Base-by-base conservation (phyloP, 306 rosid genomes). In the Carpinus fangiana region DNA sequence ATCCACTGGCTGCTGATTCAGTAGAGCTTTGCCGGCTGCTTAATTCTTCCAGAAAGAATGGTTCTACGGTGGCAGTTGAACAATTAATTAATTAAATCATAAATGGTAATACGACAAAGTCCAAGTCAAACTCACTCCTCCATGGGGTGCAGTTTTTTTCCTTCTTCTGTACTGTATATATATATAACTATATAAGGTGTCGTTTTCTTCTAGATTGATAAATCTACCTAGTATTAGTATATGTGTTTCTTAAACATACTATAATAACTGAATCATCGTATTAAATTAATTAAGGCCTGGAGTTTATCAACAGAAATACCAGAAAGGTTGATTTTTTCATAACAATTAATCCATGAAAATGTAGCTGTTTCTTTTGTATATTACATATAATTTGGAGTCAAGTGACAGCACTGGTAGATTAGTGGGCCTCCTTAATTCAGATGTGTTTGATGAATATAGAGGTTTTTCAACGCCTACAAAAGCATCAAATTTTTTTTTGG, bases 1-100 rank as follows among this genome's bases (percentile, higher is more conserved):
- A 23, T 23, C 26, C 3, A 31, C 3, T 31, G 0, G 45, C 7
- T 6, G 8, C 16, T 3, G 45, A 45, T 76, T 5, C 38, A 18
- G 73, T 76, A 51, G 64, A 67, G 36, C 43, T 14, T 72, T 18
- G 70, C 75, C 76, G 51, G 82, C 77, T 20, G 64, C 11, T 47
- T 74, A 31, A 31, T 31, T 31, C 0, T 41, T 65, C 43, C 48
- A 8, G 16, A 71, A 34, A 48, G 21, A 73, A 6, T 1, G 1
- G 23, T 56, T 57, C 28, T 11, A 11, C 11, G 11, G 65, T 12
- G 38, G 50, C 73, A 20, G 54, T 69, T 69, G 52, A 69, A 20
- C 4, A 20, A n/a, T n/a, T 69, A 11, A 38, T 18, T 13, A 43
- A 68, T 16, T 9, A 48, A 48, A 48, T 4, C 13, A 50, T 4